Evolutionary conservation across 2,329 filamentous ascomycete genomes (phyloP), one percentile per base, ranked within the genome.

Genomic region (Monilinia vaccinii-corymbosi): DNA sequence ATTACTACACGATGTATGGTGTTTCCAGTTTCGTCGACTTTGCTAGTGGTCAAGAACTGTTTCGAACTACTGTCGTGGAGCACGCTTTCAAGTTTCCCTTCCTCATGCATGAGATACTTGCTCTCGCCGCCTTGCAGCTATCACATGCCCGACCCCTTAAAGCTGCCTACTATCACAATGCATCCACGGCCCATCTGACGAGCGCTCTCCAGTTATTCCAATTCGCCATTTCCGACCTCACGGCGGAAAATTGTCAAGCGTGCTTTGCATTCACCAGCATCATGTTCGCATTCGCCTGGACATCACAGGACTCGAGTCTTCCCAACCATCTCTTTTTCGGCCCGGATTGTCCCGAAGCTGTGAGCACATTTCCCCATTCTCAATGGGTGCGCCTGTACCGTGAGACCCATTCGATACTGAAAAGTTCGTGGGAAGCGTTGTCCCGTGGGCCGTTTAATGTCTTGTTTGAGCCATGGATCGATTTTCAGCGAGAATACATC

Each of bases 171-270:
- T 69, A 62, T 70, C 70, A 51, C 60, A 64, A 60, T 62, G 69
- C 61, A 63, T 73, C 61, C 65, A 73, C 42, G 25, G 70, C 68
- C 1, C 70, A 72, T 25, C 62, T 71, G 21, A 70, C 71, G 38
- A 69, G 63, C 21, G 70, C 66, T 32, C 63, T 75, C 3, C 62
- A 64, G 14, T 56, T 68, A 8, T 74, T 73, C 61, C 72, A 72
- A 58, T 63, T 68, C 18, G 64, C 68, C 57, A 62, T 86, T 79
- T 44, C 81, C 78, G 34, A 74, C 74, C 68, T 75, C 72, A 61
- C 69, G 67, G 18, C 72, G 69, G 63, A 74, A 61, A 69, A 72
- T 48, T 71, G 66, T 21, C 64, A 72, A 21, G 66, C 71, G 3
- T 67, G 68, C 34, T 73, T 72, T 40, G 64, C 70, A 3, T 74